Conservation (phyloP, 139 green algal genomes). For the Closterium sp. region DNA sequence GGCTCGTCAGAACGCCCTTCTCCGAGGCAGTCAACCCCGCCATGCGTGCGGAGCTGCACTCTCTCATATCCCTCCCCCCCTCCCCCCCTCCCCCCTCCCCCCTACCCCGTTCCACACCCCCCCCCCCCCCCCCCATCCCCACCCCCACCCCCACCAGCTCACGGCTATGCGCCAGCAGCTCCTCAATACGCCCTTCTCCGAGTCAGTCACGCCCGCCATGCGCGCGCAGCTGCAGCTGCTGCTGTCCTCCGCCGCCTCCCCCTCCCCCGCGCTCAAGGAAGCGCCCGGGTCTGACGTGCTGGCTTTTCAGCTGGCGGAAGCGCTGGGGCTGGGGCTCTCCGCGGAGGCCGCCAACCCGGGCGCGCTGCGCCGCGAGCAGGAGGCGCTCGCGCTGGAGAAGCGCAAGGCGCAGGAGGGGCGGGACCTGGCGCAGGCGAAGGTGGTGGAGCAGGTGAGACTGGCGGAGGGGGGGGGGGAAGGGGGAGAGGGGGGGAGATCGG, state of each 20-base stretch:
- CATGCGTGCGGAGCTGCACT: background rate
- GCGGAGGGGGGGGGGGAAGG: too few species aligned
- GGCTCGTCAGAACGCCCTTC: too few species aligned
- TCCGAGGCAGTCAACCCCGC: background rate
- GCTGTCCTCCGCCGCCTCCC: background rate
- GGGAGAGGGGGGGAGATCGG: background rate
- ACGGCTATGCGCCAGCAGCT: background rate
- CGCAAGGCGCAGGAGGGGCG: background rate
- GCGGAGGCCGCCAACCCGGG: background rate
- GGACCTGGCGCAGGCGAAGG: background rate
- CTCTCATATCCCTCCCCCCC: too few species aligned
- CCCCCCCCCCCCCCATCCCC: background rate
- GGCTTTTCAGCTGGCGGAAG: background rate
- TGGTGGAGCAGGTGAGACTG: background rate
- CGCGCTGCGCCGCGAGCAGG: background rate
- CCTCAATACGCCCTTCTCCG: background rate
- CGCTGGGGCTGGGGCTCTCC: background rate
- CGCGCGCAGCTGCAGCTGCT: background rate
- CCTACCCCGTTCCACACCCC: background rate
- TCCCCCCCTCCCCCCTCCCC: background rate
- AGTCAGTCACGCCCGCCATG: slow-evolving; percentile 1
- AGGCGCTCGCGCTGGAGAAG: slow-evolving; percentile 1
- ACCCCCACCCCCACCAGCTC: background rate
- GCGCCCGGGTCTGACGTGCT: background rate
- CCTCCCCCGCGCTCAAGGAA: background rate